phyloP scores from a whole-genome alignment of 2,329 filamentous ascomycete species.

The Botrytis porri region DNA sequence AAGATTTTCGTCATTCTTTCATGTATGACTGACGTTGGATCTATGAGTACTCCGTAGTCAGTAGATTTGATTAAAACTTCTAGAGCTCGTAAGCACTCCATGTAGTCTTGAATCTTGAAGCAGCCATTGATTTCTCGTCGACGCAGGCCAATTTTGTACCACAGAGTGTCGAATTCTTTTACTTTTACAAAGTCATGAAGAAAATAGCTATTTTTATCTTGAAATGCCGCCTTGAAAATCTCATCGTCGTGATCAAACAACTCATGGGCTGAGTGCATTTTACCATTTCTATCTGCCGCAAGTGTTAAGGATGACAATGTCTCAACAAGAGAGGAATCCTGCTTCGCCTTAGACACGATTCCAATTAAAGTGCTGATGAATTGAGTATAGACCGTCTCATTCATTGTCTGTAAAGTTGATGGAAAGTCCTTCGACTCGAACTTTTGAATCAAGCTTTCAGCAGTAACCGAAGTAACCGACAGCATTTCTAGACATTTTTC shows the following conservation, averaged over 20 bases:
- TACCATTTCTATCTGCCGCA: constrained; percentile 28
- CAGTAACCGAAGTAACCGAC: background rate
- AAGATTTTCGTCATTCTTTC: constrained; percentile 19
- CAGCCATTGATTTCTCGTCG: constrained; percentile 15
- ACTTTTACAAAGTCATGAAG: constrained; percentile 26
- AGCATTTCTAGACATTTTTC: background rate
- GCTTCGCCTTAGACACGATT: background rate
- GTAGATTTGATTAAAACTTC: background rate
- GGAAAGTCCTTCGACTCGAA: constrained; percentile 25
- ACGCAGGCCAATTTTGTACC: constrained; percentile 28
- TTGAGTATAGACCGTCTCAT: background rate
- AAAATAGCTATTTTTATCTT: constrained; percentile 26
- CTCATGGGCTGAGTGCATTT: constrained; percentile 22
- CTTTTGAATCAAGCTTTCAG: constrained; percentile 19
- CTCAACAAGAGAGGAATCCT: background rate
- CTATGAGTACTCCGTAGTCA: background rate
- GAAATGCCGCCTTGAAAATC: constrained; percentile 35
- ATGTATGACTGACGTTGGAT: background rate
- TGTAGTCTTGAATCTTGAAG: constrained; percentile 25
- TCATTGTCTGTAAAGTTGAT: constrained; percentile 11
- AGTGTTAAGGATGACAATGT: constrained; percentile 16
- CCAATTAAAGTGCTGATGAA: background rate
- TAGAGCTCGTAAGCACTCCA: constrained; percentile 26
- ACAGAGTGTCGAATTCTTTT: constrained; percentile 23
- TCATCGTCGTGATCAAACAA: constrained; percentile 32